Conservation (phyloP, 768 basidiomycete species). For the Hygrocybe punicea region DNA sequence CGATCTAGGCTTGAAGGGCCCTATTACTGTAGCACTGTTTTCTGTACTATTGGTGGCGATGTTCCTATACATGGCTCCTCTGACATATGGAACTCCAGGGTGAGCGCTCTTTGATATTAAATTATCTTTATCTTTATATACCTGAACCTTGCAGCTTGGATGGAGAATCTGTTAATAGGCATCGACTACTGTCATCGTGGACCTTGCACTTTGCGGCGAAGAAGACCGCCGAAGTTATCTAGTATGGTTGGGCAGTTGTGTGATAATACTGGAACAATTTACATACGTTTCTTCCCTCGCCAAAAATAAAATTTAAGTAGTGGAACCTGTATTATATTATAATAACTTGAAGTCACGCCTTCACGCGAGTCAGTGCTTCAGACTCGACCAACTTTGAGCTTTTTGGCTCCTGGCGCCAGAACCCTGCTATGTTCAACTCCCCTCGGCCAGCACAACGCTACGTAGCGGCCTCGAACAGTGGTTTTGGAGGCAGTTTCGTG, state of each 20-base stretch:
- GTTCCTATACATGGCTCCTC: slow-evolving; percentile 76
- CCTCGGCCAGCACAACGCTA: slow-evolving; percentile 74
- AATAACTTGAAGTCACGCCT: too few relatives aligned
- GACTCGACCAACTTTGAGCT: neutral
- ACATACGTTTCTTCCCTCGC: neutral
- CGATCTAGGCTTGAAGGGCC: slow-evolving; percentile 76
- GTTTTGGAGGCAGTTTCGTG: slow-evolving; percentile 70
- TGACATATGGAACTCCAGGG: slow-evolving; percentile 98
- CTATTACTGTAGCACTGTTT: slow-evolving; percentile 58
- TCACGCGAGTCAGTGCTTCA: too few relatives aligned
- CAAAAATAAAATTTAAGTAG: too few relatives aligned
- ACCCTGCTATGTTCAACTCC: slow-evolving; percentile 74
- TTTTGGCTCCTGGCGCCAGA: too few relatives aligned
- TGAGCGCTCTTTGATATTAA: slow-evolving; percentile 38
- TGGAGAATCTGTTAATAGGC: slow-evolving; percentile 79
- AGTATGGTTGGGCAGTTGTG: slow-evolving; percentile 11
- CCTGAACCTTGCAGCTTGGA: slow-evolving; percentile 54
- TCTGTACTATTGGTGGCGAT: slow-evolving; percentile 57
- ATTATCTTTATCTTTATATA: slow-evolving; percentile 10
- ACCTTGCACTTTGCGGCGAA: slow-evolving; percentile 90
- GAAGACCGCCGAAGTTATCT: slow-evolving; percentile 42
- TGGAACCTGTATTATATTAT: too few relatives aligned
- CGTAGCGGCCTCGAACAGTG: slow-evolving; percentile 49
- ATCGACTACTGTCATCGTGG: slow-evolving; percentile 84
- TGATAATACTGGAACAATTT: neutral